These are phyloP conservation scores for Gossypioides kirkii DNA, from an alignment of 345 rosid genomes.

Conservation along the genomic window DNA sequence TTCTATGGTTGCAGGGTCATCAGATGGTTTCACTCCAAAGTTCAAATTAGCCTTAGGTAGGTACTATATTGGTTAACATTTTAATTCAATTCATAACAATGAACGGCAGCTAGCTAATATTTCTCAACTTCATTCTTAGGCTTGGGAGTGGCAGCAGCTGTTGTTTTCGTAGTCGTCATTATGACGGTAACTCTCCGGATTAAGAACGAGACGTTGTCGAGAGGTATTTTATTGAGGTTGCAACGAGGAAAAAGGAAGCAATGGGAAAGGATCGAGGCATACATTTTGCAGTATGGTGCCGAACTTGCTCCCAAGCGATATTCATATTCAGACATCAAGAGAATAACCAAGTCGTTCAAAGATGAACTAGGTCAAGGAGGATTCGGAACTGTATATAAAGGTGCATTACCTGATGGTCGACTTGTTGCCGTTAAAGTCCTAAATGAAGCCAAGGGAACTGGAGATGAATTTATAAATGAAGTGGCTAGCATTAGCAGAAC, in stretches of 20 bases:
- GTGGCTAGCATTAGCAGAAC: slow-evolving; percentile 14
- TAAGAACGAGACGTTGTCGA: neutral
- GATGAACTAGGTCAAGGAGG: slow-evolving; percentile 13
- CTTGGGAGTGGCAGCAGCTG: neutral
- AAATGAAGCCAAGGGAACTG: slow-evolving; percentile 9
- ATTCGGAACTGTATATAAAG: slow-evolving; percentile 11
- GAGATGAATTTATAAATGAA: slow-evolving; percentile 15
- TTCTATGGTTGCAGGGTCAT: neutral
- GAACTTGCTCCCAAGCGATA: slow-evolving; percentile 15
- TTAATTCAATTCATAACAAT: too few relatives aligned
- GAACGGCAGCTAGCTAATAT: neutral
- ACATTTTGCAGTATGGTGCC: slow-evolving; percentile 8
- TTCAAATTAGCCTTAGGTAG: slow-evolving; percentile 4
- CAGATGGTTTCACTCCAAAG: neutral
- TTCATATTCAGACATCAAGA: slow-evolving; percentile 10
- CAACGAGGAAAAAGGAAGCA: neutral
- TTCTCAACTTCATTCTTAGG: neutral
- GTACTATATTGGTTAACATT: neutral
- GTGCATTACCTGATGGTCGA: slow-evolving; percentile 9
- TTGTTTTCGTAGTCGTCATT: neutral
- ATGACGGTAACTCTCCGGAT: neutral
- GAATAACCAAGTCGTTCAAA: slow-evolving; percentile 8
- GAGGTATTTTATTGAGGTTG: neutral
- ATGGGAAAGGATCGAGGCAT: slow-evolving; percentile 10
- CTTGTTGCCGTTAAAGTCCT: slow-evolving; percentile 11